These are phyloP conservation scores for Drechmeria coniospora DNA, from an alignment of 2,329 filamentous ascomycete genomes.

Conservation along the genomic window DNA sequence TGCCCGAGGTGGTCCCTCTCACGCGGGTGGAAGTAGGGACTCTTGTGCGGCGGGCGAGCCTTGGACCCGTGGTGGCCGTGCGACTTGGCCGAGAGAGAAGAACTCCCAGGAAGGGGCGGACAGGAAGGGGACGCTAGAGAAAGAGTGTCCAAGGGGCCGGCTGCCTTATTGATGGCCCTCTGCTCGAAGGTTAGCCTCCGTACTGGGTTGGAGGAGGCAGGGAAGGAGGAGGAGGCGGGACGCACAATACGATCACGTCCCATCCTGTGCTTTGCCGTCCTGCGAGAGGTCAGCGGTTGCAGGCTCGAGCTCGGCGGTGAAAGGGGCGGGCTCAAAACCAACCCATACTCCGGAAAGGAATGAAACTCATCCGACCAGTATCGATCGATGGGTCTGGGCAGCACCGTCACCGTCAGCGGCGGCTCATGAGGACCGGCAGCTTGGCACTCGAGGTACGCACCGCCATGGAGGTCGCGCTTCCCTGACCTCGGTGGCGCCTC, in stretches of 20 bases:
- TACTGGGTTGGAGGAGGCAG: background rate
- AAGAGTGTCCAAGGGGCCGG: slow-evolving; percentile 4
- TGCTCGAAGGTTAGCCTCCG: background rate
- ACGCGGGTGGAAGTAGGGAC: slow-evolving; percentile 2
- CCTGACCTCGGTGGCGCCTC: slow-evolving; percentile 7
- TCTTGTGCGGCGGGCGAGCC: background rate
- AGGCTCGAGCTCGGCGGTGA: too few species aligned
- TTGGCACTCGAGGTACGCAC: slow-evolving; percentile 10
- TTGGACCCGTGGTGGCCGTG: background rate
- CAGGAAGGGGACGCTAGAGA: too few species aligned
- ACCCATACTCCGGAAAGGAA: slow-evolving; percentile 29
- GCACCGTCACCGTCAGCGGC: slow-evolving; percentile 3
- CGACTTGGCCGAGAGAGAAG: slow-evolving; percentile 2
- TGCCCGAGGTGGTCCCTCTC: too few species aligned
- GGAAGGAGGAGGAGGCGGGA: too few species aligned
- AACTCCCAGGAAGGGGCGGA: too few species aligned
- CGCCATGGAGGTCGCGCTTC: slow-evolving; percentile 16
- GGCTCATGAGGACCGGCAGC: background rate
- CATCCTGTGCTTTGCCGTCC: background rate
- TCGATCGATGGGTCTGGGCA: slow-evolving; percentile 17
- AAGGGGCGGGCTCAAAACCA: too few species aligned
- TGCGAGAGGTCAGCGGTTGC: too few species aligned
- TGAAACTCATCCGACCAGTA: slow-evolving; percentile 19
- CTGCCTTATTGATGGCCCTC: background rate
- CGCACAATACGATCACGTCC: too few species aligned